Evolutionary conservation across 83 land plant species (phyloP), one percentile per base, ranked within the genome.

Genomic region (Diphasiastrum complanatum): DNA sequence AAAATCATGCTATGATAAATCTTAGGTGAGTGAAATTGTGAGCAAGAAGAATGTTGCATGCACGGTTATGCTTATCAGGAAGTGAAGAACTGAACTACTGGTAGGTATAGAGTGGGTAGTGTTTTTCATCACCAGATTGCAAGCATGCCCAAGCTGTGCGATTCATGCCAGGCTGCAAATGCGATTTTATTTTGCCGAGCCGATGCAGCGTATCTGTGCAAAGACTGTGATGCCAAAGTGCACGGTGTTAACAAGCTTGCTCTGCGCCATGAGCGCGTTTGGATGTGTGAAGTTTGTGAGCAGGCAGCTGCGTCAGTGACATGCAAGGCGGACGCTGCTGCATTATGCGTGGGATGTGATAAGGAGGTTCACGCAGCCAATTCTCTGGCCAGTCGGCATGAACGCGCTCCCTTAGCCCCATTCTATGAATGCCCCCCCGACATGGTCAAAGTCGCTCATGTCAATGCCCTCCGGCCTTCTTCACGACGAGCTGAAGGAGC

Each of bases 251-350:
- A 79, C 73, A 73, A 73, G 72, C 71, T 83, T 11, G 96, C 91
- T n/a, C 81, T 79, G 1, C 79, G 88, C 51, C 93, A 91, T 61
- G 97, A 82, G 72, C 74, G 93, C 1, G 86, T 87, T 14, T 79
- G 85, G 84, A 58, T 91, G 60, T 91, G 97, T 67, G 97, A 84
- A 57, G 97, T 91, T 12, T 91, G 97, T 60, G 97, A 91, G 85
- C 86, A 84, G 28, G 83, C 93, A 4, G 89, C 97, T 0, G 93
- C 97, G 1, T 75, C 63, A 25, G 86, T 91, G 61, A 91, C 89
- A 27, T 91, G 93, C 74, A 91, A 91, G 76, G 97, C 93, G 23
- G 93, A 91, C 68, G 88, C 92, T 8, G 97, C 97, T 34, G 78
- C 86, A 1, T 89, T 91, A 46, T 91, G 97, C 72, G 74, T 57